Base-by-base conservation (phyloP, 2,329 filamentous ascomycete species). In the Fusarium equiseti region DNA sequence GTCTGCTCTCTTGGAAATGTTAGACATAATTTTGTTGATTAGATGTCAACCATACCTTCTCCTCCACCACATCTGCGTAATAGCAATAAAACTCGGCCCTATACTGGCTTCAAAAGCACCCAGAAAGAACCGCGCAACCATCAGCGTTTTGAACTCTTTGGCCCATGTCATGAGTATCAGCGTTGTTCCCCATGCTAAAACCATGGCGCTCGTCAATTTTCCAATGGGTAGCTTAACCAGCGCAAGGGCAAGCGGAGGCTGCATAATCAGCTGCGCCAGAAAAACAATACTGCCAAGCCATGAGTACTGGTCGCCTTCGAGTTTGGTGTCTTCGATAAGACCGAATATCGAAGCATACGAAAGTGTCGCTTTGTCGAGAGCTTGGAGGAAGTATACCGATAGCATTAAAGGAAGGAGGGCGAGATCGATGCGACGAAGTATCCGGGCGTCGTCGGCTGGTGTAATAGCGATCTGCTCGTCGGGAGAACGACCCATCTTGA, bases 341-440 rank as follows among this genome's bases (percentile, higher is more conserved):
- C 89, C 89, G 70, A 91, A 91, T 13, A 91, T 86, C 0, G 88
- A 89, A 5, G 87, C 87, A 72, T 90, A 91, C 3, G 79, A 81
- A 79, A 91, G 81, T 0, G 87, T 88, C 0, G 88, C 85, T 77
- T 91, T 91, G 79, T 91, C 89, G 8, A 90, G 81, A 13, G 85
- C 85, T 68, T 91, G 89, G 1, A 91, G 82, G 73, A 88, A 90
- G 77, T 91, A 91, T 22, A 90, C 87, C 9, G 83, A 82, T 13
- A 90, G 80, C 61, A 91, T 85, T 53, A 84, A 75, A 2, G 81
- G 78, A 10, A 84, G 77, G 26, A 84, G 77, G 11, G 79, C 79
- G 27, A 78, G 59, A 72, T 84, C 83, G 64, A 83, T 83, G 40
- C 76, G 77, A 8, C 80, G 75, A 11, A 82, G 76, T 49, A 81